Evolutionary conservation across 2,329 filamentous ascomycete species (phyloP).

Genomic region (Fusarium sublunatum): DNA sequence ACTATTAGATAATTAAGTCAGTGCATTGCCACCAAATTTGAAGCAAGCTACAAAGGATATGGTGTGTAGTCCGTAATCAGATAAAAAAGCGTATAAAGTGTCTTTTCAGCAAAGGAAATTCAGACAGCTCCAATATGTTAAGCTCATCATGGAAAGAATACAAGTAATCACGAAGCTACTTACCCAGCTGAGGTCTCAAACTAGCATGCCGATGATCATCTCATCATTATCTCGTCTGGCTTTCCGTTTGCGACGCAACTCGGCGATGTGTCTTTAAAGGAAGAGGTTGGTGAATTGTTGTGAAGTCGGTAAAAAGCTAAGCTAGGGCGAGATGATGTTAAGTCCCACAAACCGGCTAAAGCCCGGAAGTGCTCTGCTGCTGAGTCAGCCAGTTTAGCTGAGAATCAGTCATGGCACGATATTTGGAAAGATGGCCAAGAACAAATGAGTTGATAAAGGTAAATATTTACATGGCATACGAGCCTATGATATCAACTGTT

Average conservation of each 20-base stretch:
- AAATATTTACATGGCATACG: no score
- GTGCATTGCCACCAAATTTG: neutral
- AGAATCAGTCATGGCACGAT: no score
- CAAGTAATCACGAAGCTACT: conserved; percentile 33
- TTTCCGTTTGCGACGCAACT: conserved; percentile 13
- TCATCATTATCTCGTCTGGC: conserved; percentile 18
- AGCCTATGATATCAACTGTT: no score
- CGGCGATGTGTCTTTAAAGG: conserved; percentile 13
- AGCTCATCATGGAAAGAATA: conserved; percentile 57
- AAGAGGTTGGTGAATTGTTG: conserved; percentile 27
- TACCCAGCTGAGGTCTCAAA: conserved; percentile 28
- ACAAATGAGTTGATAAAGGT: no score
- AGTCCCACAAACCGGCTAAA: conserved; percentile 33
- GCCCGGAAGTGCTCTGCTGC: neutral
- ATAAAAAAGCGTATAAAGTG: conserved; percentile 67
- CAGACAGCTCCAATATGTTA: conserved; percentile 83
- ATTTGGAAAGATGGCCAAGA: no score
- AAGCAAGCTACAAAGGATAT: conserved; percentile 2
- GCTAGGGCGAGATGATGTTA: conserved; percentile 23
- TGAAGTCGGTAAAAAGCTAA: conserved; percentile 28
- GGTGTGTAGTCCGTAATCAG: conserved; percentile 47
- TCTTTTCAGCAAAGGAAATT: conserved; percentile 70
- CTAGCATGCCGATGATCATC: conserved; percentile 2
- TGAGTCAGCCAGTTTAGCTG: conserved; percentile 23
- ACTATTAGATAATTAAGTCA: conserved; percentile 29